phyloP scores from a whole-genome alignment of 805 yeast genomes.

The Candida yuanshanica region DNA sequence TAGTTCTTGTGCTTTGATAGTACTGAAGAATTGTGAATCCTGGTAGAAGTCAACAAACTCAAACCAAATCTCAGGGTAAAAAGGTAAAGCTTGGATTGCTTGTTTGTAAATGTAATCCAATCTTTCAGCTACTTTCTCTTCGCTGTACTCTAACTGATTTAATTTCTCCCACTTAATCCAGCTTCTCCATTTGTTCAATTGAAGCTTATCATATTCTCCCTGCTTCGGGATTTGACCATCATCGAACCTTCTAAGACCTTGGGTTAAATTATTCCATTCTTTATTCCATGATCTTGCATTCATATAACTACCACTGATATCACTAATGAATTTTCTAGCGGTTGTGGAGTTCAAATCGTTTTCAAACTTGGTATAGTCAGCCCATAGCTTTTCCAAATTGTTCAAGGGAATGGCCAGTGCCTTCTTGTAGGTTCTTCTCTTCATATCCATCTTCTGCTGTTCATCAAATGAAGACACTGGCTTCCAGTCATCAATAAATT shows the following conservation, averaged over 20 bases:
- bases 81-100: slow-evolving; percentile 54
- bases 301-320: slow-evolving; percentile 80
- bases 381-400: slow-evolving; percentile 76
- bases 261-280: slow-evolving; percentile 60
- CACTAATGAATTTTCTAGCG: slow-evolving; percentile 68
- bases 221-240: slow-evolving; percentile 22
- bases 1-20: slow-evolving; percentile 32
- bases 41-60: slow-evolving; percentile 40
- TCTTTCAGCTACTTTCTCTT: slow-evolving; percentile 46
- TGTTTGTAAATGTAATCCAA: slow-evolving; percentile 68
- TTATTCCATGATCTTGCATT: slow-evolving; percentile 71
- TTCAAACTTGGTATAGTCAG: slow-evolving; percentile 77
- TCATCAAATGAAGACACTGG: slow-evolving; percentile 80
- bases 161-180: slow-evolving; percentile 80
- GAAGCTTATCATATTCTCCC: slow-evolving; percentile 22
- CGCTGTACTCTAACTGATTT: slow-evolving; percentile 59
- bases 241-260: slow-evolving; percentile 38
- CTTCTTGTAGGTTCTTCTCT: slow-evolving; percentile 66
- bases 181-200: slow-evolving; percentile 53
- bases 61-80: slow-evolving; percentile 75
- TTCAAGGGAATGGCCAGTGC: slow-evolving; percentile 72
- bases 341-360: slow-evolving; percentile 66
- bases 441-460: slow-evolving; percentile 71
- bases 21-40: slow-evolving; percentile 10
- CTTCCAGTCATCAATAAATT: slow-evolving; percentile 70